Conservation (phyloP, 169 alveolate genomes). For the Plasmodium coatneyi region DNA sequence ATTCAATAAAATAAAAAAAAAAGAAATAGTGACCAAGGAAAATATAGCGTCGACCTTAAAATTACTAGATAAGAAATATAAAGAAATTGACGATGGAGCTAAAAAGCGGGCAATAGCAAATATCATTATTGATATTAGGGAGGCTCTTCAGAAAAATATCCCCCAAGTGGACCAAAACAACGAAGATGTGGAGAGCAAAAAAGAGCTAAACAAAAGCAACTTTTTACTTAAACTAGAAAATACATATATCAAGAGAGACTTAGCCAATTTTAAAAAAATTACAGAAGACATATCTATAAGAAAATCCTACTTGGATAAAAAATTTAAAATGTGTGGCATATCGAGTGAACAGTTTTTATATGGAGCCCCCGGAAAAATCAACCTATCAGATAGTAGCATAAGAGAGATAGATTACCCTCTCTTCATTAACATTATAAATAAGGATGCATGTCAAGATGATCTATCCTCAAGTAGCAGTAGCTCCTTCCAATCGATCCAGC, state of each 20-base stretch:
- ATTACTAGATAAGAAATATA: conserved; percentile 21
- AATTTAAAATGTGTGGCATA: conserved; percentile 15
- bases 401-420: conserved; percentile 22
- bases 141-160: conserved; percentile 7
- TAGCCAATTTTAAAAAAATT: conserved; percentile 38
- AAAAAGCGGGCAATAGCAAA: conserved; percentile 22
- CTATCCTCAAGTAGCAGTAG: background rate
- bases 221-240: conserved; percentile 54
- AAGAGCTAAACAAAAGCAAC: conserved; percentile 11
- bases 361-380: conserved; percentile 43
- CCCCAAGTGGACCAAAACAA: background rate
- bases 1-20: background rate
- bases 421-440: conserved; percentile 19
- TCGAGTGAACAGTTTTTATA: conserved; percentile 35
- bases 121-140: conserved; percentile 18
- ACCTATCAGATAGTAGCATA: conserved; percentile 43
- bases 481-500: background rate
- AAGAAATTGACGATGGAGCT: conserved; percentile 5
- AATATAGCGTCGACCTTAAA: conserved; percentile 11
- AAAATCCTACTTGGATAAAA: conserved; percentile 34
- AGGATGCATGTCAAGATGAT: background rate
- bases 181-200: conserved; percentile 12
- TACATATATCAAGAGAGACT: conserved; percentile 35
- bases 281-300: conserved; percentile 14
- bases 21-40: conserved; percentile 32